Evolutionary conservation across 2,329 filamentous ascomycete genomes (phyloP).

Genomic region (Exophiala oligosperma): DNA sequence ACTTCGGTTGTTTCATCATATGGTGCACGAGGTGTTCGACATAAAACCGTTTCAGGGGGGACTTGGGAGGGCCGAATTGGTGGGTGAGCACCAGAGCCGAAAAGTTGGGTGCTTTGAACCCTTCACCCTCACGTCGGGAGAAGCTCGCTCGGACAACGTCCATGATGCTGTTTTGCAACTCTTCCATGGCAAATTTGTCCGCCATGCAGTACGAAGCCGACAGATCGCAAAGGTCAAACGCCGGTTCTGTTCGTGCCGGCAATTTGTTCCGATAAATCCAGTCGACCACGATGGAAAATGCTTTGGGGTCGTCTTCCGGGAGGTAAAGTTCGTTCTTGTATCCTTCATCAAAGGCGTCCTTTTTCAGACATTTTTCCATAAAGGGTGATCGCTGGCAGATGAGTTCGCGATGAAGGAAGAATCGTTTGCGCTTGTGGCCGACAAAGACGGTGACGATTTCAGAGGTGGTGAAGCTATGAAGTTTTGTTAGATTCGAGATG

Average conservation of each 20-base stretch:
- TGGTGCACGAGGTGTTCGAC: constrained; percentile 25
- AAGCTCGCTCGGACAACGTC: constrained; percentile 16
- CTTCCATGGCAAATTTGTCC: constrained; percentile 26
- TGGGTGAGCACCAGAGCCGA: constrained; percentile 20
- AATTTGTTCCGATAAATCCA: constrained; percentile 26
- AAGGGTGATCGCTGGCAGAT: constrained; percentile 50
- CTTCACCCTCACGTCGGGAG: constrained; percentile 3
- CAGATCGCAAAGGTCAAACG: constrained; percentile 17
- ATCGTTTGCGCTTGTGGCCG: constrained; percentile 39
- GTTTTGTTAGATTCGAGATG: not conserved
- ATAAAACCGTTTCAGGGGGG: constrained; percentile 22
- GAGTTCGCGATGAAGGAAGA: constrained; percentile 25
- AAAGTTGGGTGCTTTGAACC: constrained; percentile 17
- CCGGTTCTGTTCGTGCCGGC: constrained; percentile 11
- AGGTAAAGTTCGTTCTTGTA: constrained; percentile 49
- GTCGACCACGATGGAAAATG: constrained; percentile 53
- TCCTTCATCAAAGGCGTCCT: constrained; percentile 47
- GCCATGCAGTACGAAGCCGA: constrained; percentile 23
- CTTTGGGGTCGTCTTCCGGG: constrained; percentile 52
- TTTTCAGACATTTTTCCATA: constrained; percentile 52
- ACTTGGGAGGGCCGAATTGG: constrained; percentile 19
- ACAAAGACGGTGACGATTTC: constrained; percentile 49
- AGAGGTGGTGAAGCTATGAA: constrained; percentile 21
- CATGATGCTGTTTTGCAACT: constrained; percentile 25
- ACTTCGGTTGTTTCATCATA: constrained; percentile 24